Conservation (phyloP, 2,329 filamentous ascomycete genomes). For the Metarhizium brunneum region DNA sequence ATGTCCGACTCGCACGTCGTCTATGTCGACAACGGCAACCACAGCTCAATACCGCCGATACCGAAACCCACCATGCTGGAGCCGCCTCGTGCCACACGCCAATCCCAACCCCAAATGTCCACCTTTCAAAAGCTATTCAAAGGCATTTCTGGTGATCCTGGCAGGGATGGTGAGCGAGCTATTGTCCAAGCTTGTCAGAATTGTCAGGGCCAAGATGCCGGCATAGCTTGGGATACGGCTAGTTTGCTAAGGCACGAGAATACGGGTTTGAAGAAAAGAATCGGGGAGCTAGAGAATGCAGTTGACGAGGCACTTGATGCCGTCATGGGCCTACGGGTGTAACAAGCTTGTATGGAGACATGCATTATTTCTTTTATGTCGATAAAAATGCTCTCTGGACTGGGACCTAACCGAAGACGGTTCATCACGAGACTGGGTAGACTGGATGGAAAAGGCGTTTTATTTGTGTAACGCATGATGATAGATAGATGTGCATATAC, state of each 20-base stretch:
- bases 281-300: constrained; percentile 48
- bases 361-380: not conserved
- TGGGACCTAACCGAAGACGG: not conserved
- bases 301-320: constrained; percentile 52
- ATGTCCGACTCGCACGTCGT: constrained; percentile 17
- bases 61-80: constrained; percentile 17
- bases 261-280: constrained; percentile 47
- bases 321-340: constrained; percentile 38
- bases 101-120: constrained; percentile 20
- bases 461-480: constrained; percentile 1
- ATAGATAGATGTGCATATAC: not conserved
- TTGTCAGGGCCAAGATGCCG: constrained; percentile 48
- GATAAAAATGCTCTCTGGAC: not conserved
- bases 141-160: constrained; percentile 28
- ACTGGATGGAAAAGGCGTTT: not conserved
- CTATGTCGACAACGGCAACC: constrained; percentile 12
- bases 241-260: constrained; percentile 53
- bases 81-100: constrained; percentile 25
- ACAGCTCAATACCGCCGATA: constrained; percentile 6
- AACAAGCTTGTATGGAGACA: not conserved
- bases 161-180: constrained; percentile 11
- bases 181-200: constrained; percentile 35
- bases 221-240: constrained; percentile 58
- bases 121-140: constrained; percentile 33
- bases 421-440: not conserved